phyloP scores from a whole-genome alignment of 2,329 filamentous ascomycete genomes.

The Ascochyta lentis region DNA sequence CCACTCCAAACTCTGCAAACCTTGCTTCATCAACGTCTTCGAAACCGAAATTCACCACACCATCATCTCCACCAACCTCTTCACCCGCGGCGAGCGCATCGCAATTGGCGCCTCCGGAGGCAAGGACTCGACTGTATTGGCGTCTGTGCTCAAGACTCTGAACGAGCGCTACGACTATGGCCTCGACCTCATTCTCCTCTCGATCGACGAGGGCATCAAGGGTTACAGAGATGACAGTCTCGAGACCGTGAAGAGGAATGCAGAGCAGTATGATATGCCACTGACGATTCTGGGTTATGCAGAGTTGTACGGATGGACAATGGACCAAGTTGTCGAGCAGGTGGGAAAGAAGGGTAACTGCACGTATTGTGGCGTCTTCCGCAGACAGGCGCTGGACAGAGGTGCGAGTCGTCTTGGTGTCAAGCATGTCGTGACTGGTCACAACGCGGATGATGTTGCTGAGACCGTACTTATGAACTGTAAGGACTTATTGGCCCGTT shows the following conservation, averaged over 20 bases:
- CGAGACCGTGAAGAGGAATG: constrained; percentile 95
- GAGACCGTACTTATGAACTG: constrained; percentile 97
- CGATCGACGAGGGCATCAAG: constrained; percentile 96
- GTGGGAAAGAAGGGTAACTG: constrained; percentile 99
- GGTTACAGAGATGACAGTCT: constrained; percentile 96
- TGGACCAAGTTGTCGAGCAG: constrained; percentile 97
- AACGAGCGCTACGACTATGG: constrained; percentile 90
- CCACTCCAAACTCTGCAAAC: constrained; percentile 87
- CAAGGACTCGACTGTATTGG: constrained; percentile 96
- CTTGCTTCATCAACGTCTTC: constrained; percentile 86
- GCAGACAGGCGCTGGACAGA: constrained; percentile 89
- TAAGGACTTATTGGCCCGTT: constrained; percentile 18
- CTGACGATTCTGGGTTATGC: constrained; percentile 92
- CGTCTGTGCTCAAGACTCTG: constrained; percentile 90
- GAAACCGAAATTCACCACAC: constrained; percentile 95
- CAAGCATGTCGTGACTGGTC: constrained; percentile 92
- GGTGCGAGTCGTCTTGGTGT: constrained; percentile 88
- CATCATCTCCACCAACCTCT: constrained; percentile 81
- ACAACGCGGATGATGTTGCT: constrained; percentile 96
- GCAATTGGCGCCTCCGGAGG: constrained; percentile 96
- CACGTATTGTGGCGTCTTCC: constrained; percentile 97
- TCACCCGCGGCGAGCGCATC: constrained; percentile 80
- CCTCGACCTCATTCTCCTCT: constrained; percentile 83
- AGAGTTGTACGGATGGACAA: constrained; percentile 97
- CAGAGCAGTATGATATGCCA: constrained; percentile 87